These are phyloP conservation scores for Hemileccinum impolitum DNA, from an alignment of 768 basidiomycete species.

Conservation along the genomic window DNA sequence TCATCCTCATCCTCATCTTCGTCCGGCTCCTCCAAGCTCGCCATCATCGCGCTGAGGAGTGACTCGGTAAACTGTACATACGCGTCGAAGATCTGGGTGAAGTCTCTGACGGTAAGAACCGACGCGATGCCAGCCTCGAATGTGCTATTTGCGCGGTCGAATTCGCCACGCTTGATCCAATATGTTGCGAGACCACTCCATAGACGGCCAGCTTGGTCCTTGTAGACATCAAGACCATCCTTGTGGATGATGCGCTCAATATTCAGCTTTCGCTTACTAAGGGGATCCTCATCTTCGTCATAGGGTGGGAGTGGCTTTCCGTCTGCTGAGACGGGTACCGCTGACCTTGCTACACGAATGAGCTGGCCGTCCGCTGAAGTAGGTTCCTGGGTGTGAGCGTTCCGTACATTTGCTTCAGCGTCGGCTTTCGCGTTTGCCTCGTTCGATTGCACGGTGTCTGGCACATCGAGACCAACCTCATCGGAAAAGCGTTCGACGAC, in stretches of 20 bases:
- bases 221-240: constrained; percentile 87
- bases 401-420: constrained; percentile 38
- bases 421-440: constrained; percentile 46
- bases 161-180: constrained; percentile 97
- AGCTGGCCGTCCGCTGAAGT: constrained; percentile 58
- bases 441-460: constrained; percentile 64
- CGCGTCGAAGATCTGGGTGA: constrained; percentile 96
- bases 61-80: constrained; percentile 94
- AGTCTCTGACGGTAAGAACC: constrained; percentile 93
- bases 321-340: constrained; percentile 49
- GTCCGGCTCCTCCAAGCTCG: constrained; percentile 73
- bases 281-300: constrained; percentile 82
- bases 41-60: constrained; percentile 87
- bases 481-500: constrained; percentile 88
- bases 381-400: constrained; percentile 31
- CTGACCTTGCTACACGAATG: constrained; percentile 67
- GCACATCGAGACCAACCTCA: constrained; percentile 85
- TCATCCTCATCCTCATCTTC: constrained; percentile 76
- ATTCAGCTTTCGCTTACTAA: constrained; percentile 67
- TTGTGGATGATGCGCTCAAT: constrained; percentile 81
- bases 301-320: constrained; percentile 52
- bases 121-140: constrained; percentile 84
- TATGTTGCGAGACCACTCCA: constrained; percentile 98
- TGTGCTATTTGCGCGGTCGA: constrained; percentile 81
- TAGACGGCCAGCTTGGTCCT: constrained; percentile 93